Base-by-base conservation (phyloP, 2,329 filamentous ascomycete genomes). In the Colletotrichum phormii region DNA sequence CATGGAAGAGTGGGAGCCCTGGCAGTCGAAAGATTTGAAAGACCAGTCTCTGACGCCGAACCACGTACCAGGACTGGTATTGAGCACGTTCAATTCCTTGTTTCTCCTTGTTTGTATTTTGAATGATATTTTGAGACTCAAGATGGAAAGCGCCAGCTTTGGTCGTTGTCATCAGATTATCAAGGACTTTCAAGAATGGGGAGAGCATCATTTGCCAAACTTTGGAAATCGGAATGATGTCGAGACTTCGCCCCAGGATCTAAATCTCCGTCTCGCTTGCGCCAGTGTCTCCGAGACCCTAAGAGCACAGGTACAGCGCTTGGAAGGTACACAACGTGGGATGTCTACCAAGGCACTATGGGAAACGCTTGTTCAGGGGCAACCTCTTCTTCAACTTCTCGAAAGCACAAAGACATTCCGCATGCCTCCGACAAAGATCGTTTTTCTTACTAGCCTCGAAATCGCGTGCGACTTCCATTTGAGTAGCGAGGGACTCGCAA, bases 1-100 rank as follows among this genome's bases (percentile, higher is more conserved):
- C 5, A 64, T 58, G 33, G 60, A 70, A 26, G 67, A 70, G 2
- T 70, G 67, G 67, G 60, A 70, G 7, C 53, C 60, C 2, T 70
- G 67, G 67, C 37, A 70, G 7, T 33, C 61, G 8, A 46, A 26
- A 7, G 53, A 69, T 12, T 4, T 18, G 35, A 55, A 9, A 22
- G 35, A 22, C 33, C 33, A 26, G 9, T 7, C 63, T 46, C 24
- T 5, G 18, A 33, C 22, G 5, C 15, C 49, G 5, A 31, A 8
- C 18, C 42, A 18, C 8, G 33, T 18, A 35, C 66, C 67, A 12
- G 59, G 58, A 9, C 67, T 33, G 12, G 15, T 64, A 3, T n/a
- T 64, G 29, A 70, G 67, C 37, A 64, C 42, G 11, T 70, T 64
- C 31, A 70, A 70, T 24, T 42, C n/a, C 0, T 35, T 64, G 12